Conservation (phyloP, 164 flowering plant species). For the Litsea cubeba region DNA sequence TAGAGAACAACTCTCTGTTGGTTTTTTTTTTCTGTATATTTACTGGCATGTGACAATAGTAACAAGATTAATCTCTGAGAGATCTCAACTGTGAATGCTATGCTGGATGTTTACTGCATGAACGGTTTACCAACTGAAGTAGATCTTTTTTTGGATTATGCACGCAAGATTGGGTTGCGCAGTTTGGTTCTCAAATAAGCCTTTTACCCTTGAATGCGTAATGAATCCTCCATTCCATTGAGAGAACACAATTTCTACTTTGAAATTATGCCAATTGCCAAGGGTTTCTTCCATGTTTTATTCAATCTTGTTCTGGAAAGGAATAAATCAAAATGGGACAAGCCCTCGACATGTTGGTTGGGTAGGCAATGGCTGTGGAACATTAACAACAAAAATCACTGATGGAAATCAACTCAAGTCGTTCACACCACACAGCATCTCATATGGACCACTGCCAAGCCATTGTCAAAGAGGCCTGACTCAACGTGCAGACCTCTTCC, state of each 20-base stretch:
- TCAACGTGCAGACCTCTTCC: too few species aligned
- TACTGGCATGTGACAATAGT: too few species aligned
- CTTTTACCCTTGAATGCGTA: background rate
- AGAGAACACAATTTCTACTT: too few species aligned
- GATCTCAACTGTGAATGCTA: constrained; percentile 77
- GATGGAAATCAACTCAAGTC: background rate
- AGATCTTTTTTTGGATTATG: constrained; percentile 47
- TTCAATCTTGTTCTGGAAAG: background rate
- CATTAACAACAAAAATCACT: too few species aligned
- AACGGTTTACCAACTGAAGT: constrained; percentile 75
- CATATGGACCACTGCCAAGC: background rate
- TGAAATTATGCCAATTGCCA: too few species aligned
- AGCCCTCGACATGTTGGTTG: background rate
- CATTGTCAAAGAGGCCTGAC: too few species aligned
- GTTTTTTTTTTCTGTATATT: too few species aligned
- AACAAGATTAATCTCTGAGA: background rate
- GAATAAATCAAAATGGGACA: background rate
- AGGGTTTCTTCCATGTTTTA: too few species aligned
- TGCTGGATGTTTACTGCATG: constrained; percentile 86
- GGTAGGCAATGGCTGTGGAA: too few species aligned
- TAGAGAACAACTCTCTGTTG: too few species aligned
- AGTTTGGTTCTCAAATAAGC: too few species aligned
- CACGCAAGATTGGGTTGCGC: constrained; percentile 23
- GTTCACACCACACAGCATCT: background rate
- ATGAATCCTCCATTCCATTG: background rate